Conservation (phyloP, 768 basidiomycete species). For the Cytidiella melzeri region DNA sequence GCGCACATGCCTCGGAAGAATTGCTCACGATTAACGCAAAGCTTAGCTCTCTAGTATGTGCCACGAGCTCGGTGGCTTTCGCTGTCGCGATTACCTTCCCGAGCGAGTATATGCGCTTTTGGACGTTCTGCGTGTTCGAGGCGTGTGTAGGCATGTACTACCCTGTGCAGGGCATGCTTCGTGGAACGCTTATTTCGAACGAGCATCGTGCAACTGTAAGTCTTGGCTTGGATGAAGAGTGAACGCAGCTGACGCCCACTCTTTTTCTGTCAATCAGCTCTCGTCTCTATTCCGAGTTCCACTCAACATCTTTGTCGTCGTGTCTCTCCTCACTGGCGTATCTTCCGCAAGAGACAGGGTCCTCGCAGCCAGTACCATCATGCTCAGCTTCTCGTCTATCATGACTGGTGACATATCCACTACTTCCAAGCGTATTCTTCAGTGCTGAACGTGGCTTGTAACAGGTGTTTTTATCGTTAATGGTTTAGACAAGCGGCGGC, state of each 20-base stretch:
- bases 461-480: constrained; percentile 12
- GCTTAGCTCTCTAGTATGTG: constrained; percentile 58
- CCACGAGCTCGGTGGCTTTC: constrained; percentile 50
- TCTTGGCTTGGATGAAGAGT: constrained; percentile 2
- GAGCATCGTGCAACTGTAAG: constrained; percentile 71
- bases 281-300: constrained; percentile 71
- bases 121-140: constrained; percentile 71
- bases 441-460: neutral
- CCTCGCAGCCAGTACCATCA: constrained; percentile 48
- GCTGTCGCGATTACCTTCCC: constrained; percentile 39
- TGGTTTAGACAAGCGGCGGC: constrained; percentile 9
- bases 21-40: constrained; percentile 59
- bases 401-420: constrained; percentile 41
- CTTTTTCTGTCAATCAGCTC: constrained; percentile 32
- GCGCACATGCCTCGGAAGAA: constrained; percentile 24
- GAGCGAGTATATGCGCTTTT: constrained; percentile 51
- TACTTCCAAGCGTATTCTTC: neutral
- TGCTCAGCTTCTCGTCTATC: constrained; percentile 53
- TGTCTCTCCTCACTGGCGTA: constrained; percentile 62
- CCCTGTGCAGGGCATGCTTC: constrained; percentile 69
- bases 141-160: constrained; percentile 78
- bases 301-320: constrained; percentile 67
- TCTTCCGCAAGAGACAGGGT: constrained; percentile 58
- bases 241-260: neutral
- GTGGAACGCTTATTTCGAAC: constrained; percentile 59